phyloP scores from a whole-genome alignment of 192 early-diverging fungal species.

The Coemansia sp. region DNA sequence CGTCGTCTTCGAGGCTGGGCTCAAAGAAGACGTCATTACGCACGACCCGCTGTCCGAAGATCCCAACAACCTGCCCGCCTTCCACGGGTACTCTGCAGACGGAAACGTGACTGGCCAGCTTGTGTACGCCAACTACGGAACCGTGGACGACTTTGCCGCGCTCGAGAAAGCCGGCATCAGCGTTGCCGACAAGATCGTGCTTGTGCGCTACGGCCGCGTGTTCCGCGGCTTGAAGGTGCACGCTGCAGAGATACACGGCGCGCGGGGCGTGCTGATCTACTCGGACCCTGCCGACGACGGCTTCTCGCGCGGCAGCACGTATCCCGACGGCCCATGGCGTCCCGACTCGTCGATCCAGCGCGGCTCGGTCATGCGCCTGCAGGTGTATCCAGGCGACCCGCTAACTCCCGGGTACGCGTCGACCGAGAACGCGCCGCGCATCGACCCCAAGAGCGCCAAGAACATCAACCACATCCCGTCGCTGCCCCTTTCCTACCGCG shows the following conservation, averaged over 20 bases:
- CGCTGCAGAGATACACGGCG: conserved; percentile 55
- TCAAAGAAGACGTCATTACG: conserved; percentile 58
- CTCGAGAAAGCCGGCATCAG: conserved; percentile 41
- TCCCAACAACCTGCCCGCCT: conserved; percentile 55
- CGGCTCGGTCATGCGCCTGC: conserved; percentile 54
- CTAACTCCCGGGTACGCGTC: conserved; percentile 62
- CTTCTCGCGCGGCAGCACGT: conserved; percentile 45
- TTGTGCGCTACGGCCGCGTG: conserved; percentile 57
- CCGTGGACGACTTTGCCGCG: conserved; percentile 52
- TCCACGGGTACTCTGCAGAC: conserved; percentile 59
- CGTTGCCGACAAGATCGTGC: conserved; percentile 52
- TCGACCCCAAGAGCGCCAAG: conserved; percentile 52
- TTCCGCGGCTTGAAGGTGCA: conserved; percentile 57
- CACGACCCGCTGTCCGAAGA: conserved; percentile 60
- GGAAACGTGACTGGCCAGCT: conserved; percentile 61
- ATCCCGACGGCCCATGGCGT: conserved; percentile 62
- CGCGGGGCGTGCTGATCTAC: conserved; percentile 59
- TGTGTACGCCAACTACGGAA: conserved; percentile 65
- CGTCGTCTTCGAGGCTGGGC: conserved; percentile 54
- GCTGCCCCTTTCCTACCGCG: conserved; percentile 61
- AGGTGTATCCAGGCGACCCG: conserved; percentile 58
- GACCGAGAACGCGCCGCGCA: conserved; percentile 52
- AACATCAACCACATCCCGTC: conserved; percentile 59
- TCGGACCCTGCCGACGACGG: conserved; percentile 66
- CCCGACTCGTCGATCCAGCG: conserved; percentile 56